Conservation (phyloP, 306 rosid genomes). For the Luffa aegyptiaca region DNA sequence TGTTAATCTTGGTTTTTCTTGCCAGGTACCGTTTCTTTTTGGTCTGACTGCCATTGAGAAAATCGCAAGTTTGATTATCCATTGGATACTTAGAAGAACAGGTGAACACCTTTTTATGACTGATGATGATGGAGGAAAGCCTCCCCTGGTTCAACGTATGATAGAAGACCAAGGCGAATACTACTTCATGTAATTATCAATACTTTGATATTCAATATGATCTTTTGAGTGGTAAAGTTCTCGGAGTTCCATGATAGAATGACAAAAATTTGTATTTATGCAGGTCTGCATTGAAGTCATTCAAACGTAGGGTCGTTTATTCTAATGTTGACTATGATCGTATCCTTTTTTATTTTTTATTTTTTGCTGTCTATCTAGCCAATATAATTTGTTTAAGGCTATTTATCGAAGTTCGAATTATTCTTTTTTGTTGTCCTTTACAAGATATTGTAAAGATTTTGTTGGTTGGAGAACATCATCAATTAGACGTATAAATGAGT, state of each 20-base stretch:
- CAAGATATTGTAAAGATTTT: constrained; percentile 39
- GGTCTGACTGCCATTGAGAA: constrained; percentile 84
- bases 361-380: neutral
- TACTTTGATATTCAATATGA: neutral
- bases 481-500: constrained; percentile 67
- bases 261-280: constrained; percentile 16
- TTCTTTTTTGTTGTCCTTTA: constrained; percentile 30
- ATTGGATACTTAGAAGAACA: constrained; percentile 90
- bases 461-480: constrained; percentile 99
- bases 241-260: constrained; percentile 8
- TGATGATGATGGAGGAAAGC: constrained; percentile 72
- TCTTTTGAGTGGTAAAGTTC: neutral
- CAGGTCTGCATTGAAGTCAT: constrained; percentile 82
- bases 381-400: neutral
- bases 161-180: constrained; percentile 51
- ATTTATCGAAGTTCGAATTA: constrained; percentile 1
- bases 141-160: constrained; percentile 88
- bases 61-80: constrained; percentile 60
- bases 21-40: constrained; percentile 94
- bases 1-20: constrained; percentile 2
- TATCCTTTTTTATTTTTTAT: constrained; percentile 45
- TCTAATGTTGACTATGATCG: constrained; percentile 88
- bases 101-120: constrained; percentile 94
- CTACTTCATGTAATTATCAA: constrained; percentile 60
- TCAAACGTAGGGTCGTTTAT: constrained; percentile 65